Percentiles rank a stretch among this genome's conserved stretches.
phyloP scores from a whole-genome alignment of 768 basidiomycete genomes.

The Amanita fuliginea region DNA sequence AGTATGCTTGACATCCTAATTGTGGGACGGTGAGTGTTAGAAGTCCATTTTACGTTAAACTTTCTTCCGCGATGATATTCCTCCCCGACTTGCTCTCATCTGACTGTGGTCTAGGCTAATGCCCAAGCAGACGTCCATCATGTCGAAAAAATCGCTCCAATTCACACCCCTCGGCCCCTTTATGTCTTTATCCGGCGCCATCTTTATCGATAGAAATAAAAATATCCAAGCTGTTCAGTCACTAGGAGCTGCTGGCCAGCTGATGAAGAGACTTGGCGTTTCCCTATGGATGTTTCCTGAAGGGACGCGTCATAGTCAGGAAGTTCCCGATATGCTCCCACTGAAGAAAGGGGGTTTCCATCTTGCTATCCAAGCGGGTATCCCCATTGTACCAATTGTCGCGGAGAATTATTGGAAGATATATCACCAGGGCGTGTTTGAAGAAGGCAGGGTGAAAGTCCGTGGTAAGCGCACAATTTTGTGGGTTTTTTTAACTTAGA shows the following conservation, averaged over 20 bases:
- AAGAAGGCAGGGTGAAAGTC: constrained; percentile 66
- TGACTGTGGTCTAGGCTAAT: constrained; percentile 44
- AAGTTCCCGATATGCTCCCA: constrained; percentile 59
- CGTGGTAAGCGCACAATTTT: constrained; percentile 44
- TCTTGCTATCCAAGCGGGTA: constrained; percentile 79
- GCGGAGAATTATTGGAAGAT: constrained; percentile 89
- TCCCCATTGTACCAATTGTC: constrained; percentile 88
- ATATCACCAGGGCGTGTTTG: constrained; percentile 72
- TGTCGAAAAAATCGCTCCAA: constrained; percentile 86
- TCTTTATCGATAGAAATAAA: constrained; percentile 88
- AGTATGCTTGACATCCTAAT: constrained; percentile 83
- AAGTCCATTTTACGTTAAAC: constrained; percentile 1
- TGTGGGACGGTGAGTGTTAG: constrained; percentile 54
- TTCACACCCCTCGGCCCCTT: constrained; percentile 86
- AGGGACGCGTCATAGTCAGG: constrained; percentile 74
- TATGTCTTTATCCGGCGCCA: constrained; percentile 80
- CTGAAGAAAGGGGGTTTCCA: constrained; percentile 99
- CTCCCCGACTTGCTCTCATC: constrained; percentile 5
- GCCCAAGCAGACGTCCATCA: constrained; percentile 74
- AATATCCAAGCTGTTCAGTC: constrained; percentile 63
- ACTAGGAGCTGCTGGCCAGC: constrained; percentile 63
- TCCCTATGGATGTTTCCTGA: constrained; percentile 96
- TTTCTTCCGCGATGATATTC: neutral
- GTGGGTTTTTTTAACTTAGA: neutral
- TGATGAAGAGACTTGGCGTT: constrained; percentile 58